Evolutionary conservation across 2,329 filamentous ascomycete genomes (phyloP), one percentile per base, ranked within the genome.

Genomic region (Nothophaeocryptopus gaeumannii): DNA sequence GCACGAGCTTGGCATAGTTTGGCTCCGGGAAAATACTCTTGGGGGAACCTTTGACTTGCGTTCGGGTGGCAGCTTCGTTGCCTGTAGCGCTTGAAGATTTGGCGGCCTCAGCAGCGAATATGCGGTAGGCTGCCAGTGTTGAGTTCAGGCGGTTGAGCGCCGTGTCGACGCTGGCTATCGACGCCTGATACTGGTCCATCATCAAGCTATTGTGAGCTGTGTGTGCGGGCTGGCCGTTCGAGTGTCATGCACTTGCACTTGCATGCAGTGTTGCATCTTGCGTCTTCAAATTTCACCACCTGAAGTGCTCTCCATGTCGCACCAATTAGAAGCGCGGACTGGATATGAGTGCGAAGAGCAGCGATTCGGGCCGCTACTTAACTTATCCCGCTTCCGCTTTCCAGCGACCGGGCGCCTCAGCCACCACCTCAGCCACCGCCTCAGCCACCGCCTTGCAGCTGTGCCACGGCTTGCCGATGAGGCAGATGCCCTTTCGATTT

Each of bases 121-220:
- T 37, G 29, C 57, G 59, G 55, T 65, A 66, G 7, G 63, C 63
- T 9, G 55, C 61, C 34, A 66, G 46, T 13, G 63, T 66, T 36
- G 61, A 58, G 36, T 65, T 66, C 39, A 66, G 54, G 5, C 63
- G 52, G n/a, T 51, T 55, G 44, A 66, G 48, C 12, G 63, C 63
- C 16, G 55, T 59, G 40, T 66, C 63, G 11, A 66, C 62, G 40
- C 59, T 58, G 32, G 62, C 54, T 8, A 66, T 58, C 3, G 62
- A 62, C 20, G 55, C 56, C 39, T 60, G 56, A 51, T 66, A 64
- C 29, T 59, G 44, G 26, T 67, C 62, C 60, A 66, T 66, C 36
- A 14, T 55, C 14, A 45, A 30, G 5, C 41, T 20, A 39, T 16
- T 12, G 20, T 45, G 30, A 15, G 35, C 15, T 38, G 38, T 47